Evolutionary conservation across 768 basidiomycete genomes (phyloP).

Genomic region (Rickenella mellea): DNA sequence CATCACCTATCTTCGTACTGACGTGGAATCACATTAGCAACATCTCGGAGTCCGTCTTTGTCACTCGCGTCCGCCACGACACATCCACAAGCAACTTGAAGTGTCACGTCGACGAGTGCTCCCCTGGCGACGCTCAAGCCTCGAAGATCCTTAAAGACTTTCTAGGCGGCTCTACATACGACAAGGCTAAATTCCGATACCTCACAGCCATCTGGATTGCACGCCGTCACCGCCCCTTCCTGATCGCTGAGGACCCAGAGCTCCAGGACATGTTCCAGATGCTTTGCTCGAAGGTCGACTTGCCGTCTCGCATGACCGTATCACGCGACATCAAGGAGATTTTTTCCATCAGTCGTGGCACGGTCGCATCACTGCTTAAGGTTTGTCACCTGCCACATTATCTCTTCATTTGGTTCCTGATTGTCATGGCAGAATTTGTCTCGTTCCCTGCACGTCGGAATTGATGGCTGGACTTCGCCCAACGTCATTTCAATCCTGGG

Average conservation of each 20-base stretch:
- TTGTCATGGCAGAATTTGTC: not conserved
- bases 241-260: slow-evolving; percentile 8
- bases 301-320: slow-evolving; percentile 8
- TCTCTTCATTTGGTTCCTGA: too few species aligned
- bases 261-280: slow-evolving; percentile 7
- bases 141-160: not conserved
- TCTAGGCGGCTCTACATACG: slow-evolving; percentile 7
- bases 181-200: slow-evolving; percentile 3
- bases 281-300: slow-evolving; percentile 9
- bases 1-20: not conserved
- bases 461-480: slow-evolving; percentile 23
- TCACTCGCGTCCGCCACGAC: not conserved
- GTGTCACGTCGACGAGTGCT: not conserved
- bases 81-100: not conserved
- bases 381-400: not conserved
- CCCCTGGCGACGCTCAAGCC: not conserved
- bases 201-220: slow-evolving; percentile 9
- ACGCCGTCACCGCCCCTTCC: slow-evolving; percentile 11
- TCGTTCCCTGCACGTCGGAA: slow-evolving; percentile 15
- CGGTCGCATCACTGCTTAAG: slow-evolving; percentile 1
- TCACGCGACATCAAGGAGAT: slow-evolving; percentile 10
- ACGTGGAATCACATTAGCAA: not conserved
- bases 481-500: slow-evolving; percentile 19
- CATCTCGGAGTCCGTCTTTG: not conserved
- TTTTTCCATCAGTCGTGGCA: slow-evolving; percentile 1